Conservation (phyloP, 176 grass and related monocot species). For the Cymbopogon citratus region DNA sequence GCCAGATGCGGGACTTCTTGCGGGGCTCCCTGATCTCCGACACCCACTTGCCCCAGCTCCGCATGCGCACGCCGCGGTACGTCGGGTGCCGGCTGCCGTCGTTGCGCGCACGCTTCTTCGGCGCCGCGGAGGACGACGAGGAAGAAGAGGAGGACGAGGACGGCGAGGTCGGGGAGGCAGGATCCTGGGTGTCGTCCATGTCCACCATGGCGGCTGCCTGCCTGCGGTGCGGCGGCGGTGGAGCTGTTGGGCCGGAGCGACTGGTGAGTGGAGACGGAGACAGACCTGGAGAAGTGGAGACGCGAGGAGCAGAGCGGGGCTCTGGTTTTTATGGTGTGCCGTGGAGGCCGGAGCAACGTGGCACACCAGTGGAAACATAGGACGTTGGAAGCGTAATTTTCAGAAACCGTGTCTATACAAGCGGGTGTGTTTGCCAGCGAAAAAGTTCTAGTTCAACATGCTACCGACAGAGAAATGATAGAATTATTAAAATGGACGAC, state of each 20-base stretch:
- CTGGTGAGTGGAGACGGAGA: slow-evolving; percentile 10
- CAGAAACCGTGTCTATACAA: no score
- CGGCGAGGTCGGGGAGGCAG: neutral
- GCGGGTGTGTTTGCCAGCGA: no score
- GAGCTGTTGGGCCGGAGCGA: neutral
- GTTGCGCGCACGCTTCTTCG: slow-evolving; percentile 39
- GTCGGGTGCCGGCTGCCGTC: slow-evolving; percentile 52
- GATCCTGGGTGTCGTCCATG: slow-evolving; percentile 17
- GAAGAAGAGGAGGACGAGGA: neutral
- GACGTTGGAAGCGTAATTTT: no score
- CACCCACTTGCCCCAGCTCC: slow-evolving; percentile 74
- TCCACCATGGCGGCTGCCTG: slow-evolving; percentile 11
- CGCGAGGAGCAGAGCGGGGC: neutral
- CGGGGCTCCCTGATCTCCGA: slow-evolving; percentile 81
- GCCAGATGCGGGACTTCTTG: slow-evolving; percentile 75
- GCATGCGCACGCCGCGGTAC: slow-evolving; percentile 63
- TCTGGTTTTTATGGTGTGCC: slow-evolving; percentile 37
- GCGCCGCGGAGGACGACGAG: neutral
- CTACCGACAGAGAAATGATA: no score
- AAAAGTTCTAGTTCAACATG: no score
- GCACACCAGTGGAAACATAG: neutral
- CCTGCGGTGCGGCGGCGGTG: neutral
- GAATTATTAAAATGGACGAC: no score
- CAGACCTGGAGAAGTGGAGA: neutral
- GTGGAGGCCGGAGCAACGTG: neutral